These are phyloP conservation scores for Naganishia kalamii DNA, from an alignment of 768 basidiomycete species.

Conservation along the genomic window DNA sequence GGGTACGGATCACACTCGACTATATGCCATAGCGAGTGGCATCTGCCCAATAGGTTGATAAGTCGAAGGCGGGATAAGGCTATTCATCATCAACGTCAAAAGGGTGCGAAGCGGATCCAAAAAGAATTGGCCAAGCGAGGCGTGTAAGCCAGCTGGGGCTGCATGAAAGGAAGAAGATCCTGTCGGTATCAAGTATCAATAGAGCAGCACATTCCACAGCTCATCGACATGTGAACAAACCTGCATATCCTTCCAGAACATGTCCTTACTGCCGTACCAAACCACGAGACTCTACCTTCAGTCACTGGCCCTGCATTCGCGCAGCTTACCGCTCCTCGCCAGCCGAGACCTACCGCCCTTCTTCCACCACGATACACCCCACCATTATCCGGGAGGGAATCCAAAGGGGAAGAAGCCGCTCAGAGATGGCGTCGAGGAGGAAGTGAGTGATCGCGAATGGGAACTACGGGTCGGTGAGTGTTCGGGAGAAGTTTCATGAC, in stretches of 20 bases:
- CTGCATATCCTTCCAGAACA: not conserved
- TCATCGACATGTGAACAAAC: not conserved
- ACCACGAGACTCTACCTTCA: constrained; percentile 7
- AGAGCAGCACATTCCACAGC: too few species aligned
- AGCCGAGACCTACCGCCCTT: constrained; percentile 13
- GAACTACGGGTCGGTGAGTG: constrained; percentile 43
- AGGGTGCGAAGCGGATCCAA: too few species aligned
- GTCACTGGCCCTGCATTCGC: not conserved
- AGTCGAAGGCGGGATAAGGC: too few species aligned
- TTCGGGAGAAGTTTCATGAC: not conserved
- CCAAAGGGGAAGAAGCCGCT: constrained; percentile 29
- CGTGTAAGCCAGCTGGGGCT: too few species aligned
- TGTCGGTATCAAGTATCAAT: too few species aligned
- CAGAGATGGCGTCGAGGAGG: constrained; percentile 27
- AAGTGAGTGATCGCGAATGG: constrained; percentile 44
- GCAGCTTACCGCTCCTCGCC: not conserved
- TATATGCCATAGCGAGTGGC: too few species aligned
- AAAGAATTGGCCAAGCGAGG: too few species aligned
- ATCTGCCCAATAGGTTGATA: too few species aligned
- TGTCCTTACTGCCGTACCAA: not conserved
- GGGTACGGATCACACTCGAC: too few species aligned
- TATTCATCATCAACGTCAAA: too few species aligned
- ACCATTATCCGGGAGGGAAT: constrained; percentile 21
- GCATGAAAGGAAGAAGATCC: too few species aligned
- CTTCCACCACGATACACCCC: constrained; percentile 1